Percentiles rank a stretch among this genome's conserved stretches.
Conservation (phyloP, 495 filamentous ascomycete genomes). For the Pseudevernia furfuracea region DNA sequence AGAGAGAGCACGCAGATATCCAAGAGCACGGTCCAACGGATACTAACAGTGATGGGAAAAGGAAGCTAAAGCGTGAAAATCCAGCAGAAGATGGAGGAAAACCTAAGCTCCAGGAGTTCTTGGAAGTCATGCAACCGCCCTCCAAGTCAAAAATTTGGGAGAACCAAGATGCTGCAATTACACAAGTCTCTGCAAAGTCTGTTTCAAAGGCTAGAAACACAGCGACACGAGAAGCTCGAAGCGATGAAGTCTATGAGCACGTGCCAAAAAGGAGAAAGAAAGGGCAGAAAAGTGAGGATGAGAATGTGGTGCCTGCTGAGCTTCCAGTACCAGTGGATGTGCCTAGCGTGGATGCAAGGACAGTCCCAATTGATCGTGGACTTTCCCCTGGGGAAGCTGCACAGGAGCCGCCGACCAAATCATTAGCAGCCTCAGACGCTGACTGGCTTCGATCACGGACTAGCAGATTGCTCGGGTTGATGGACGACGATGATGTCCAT, state of each 20-base stretch:
- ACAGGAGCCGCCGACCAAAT: neutral
- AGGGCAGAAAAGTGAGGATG: constrained; percentile 10
- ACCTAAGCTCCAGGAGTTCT: constrained; percentile 76
- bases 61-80: constrained; percentile 1
- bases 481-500: constrained; percentile 56
- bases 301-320: constrained; percentile 9
- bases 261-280: constrained; percentile 42
- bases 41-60: neutral
- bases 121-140: constrained; percentile 69
- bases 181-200: constrained; percentile 19
- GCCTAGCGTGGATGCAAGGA: neutral
- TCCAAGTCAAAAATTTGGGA: constrained; percentile 62
- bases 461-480: constrained; percentile 77
- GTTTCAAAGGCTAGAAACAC: neutral
- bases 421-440: constrained; percentile 53
- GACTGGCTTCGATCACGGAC: constrained; percentile 94
- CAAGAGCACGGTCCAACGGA: neutral
- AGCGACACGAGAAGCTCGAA: constrained; percentile 30
- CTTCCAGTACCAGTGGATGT: neutral
- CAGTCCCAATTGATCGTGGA: neutral
- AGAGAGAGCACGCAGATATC: neutral
- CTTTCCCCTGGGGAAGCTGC: neutral
- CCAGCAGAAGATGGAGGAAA: constrained; percentile 36
- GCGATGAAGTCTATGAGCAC: constrained; percentile 60
- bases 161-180: constrained; percentile 46